phyloP scores from a whole-genome alignment of 148 eudicot genomes.

The Polygonum aviculare region DNA sequence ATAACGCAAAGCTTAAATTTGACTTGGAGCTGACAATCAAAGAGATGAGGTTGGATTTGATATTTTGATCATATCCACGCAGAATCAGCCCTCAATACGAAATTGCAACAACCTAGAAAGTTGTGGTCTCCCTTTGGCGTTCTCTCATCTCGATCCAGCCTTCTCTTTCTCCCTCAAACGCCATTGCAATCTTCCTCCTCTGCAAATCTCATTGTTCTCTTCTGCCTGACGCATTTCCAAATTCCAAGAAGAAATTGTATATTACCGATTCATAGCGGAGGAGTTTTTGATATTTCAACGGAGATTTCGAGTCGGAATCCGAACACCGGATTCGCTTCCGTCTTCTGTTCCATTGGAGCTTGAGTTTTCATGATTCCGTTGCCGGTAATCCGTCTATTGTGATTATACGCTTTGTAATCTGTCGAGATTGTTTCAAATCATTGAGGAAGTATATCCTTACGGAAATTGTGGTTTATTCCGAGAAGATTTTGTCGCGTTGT shows the following conservation, averaged over 20 bases:
- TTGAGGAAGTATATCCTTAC: neutral
- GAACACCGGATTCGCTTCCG: neutral
- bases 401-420: neutral
- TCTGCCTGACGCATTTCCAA: slow-evolving; percentile 6
- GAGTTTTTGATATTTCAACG: neutral
- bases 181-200: slow-evolving; percentile 6
- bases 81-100: neutral
- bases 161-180: slow-evolving; percentile 1
- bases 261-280: neutral
- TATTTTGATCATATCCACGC: slow-evolving; percentile 1
- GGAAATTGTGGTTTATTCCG: neutral
- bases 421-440: neutral
- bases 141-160: neutral
- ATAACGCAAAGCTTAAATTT: neutral
- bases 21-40: neutral
- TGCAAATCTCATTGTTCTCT: neutral
- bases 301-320: neutral
- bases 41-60: slow-evolving; percentile 3
- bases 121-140: slow-evolving; percentile 10
- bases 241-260: neutral
- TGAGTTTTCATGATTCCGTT: neutral
- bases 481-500: neutral
- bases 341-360: neutral
- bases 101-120: neutral
- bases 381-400: neutral